phyloP scores from a whole-genome alignment of 2,329 filamentous ascomycete genomes.

The Arthroderma uncinatum region DNA sequence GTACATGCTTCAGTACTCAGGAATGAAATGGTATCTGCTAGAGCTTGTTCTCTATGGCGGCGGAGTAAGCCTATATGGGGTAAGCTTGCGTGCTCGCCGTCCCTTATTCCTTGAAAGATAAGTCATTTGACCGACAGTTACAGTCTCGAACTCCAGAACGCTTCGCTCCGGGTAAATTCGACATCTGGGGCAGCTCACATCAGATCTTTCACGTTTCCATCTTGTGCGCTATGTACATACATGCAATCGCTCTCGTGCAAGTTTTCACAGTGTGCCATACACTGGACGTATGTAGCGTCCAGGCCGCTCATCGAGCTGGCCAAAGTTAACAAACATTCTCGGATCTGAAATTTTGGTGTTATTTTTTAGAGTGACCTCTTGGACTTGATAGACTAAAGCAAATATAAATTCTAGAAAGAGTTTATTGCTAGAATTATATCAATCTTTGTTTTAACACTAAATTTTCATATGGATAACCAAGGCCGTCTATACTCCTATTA shows the following conservation, averaged over 20 bases:
- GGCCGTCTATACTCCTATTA: too few relatives aligned
- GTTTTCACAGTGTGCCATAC: neutral
- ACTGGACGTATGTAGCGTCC: neutral
- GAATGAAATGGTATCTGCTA: slow-evolving; percentile 17
- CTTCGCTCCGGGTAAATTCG: slow-evolving; percentile 33
- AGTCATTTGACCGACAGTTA: neutral
- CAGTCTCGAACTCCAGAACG: slow-evolving; percentile 36
- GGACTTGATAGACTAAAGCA: too few relatives aligned
- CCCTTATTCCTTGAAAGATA: neutral
- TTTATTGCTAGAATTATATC: too few relatives aligned
- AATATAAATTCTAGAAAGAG: too few relatives aligned
- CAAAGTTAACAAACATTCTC: too few relatives aligned
- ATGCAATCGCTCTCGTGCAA: neutral
- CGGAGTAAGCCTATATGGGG: neutral
- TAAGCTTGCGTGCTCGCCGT: too few relatives aligned
- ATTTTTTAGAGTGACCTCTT: too few relatives aligned
- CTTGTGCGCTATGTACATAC: neutral
- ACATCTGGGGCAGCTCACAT: slow-evolving; percentile 37
- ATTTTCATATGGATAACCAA: too few relatives aligned
- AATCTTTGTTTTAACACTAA: too few relatives aligned
- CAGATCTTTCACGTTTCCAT: slow-evolving; percentile 39
- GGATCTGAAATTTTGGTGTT: too few relatives aligned
- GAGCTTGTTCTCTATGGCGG: slow-evolving; percentile 15
- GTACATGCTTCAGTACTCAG: slow-evolving; percentile 15
- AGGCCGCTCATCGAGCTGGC: neutral